Percentiles rank a stretch among this genome's conserved stretches.
phyloP scores from a whole-genome alignment of 306 rosid species.

The Vigna nakashimae region DNA sequence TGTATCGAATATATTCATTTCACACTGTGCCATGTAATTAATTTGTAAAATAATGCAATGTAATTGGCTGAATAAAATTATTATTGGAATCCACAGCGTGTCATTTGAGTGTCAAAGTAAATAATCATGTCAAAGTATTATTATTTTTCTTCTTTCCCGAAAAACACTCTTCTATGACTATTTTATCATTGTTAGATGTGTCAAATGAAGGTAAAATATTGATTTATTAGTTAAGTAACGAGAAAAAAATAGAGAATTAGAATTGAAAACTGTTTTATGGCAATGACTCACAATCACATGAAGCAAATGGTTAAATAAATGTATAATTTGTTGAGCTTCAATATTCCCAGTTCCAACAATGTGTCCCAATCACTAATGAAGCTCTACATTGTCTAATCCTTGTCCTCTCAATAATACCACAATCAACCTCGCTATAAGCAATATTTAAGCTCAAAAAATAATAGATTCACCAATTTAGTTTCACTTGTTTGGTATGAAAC shows the following conservation, averaged over 20 bases:
- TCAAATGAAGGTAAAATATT: too few species aligned
- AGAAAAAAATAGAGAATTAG: not conserved
- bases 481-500: not conserved
- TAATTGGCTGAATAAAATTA: too few species aligned
- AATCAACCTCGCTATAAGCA: slow-evolving; percentile 11
- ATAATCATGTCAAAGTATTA: too few species aligned
- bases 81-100: too few species aligned
- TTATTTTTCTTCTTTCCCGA: too few species aligned
- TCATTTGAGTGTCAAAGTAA: too few species aligned
- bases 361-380: slow-evolving; percentile 9
- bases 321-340: slow-evolving; percentile 10
- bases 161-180: too few species aligned
- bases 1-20: too few species aligned
- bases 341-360: not conserved
- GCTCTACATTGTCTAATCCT: not conserved
- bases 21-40: too few species aligned
- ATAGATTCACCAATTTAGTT: not conserved
- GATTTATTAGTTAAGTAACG: not conserved
- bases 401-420: slow-evolving; percentile 18
- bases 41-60: too few species aligned
- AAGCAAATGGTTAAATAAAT: not conserved
- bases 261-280: not conserved
- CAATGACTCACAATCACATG: not conserved
- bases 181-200: too few species aligned
- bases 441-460: not conserved